Base-by-base conservation (phyloP, 441 rosid genomes). In the Pelargonium fulgidum region DNA sequence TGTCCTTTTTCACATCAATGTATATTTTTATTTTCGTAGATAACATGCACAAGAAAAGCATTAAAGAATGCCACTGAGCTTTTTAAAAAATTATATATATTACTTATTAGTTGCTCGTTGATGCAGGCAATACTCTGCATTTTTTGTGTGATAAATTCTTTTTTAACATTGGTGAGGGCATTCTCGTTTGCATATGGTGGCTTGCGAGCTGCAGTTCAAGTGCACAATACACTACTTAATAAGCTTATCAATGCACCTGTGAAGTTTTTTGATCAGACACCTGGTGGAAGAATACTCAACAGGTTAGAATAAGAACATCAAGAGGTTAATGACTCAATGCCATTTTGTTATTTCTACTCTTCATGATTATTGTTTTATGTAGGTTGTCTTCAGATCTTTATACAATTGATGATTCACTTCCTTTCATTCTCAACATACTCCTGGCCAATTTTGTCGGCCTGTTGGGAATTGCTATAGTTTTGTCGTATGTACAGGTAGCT, bases 171-270 rank as follows among this genome's bases (percentile, higher is more conserved):
- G 81, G 87, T 86, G 83, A 86, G 97, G 80, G 96, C 99, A 56
- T 94, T 94, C 83, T 90, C 94, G 3, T 94, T 94, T 86, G 97
- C 99, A 71, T 91, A 78, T 73, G 99, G 99, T 71, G 97, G 99
- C 72, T 75, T 94, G 75, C 83, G 69, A 75, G 97, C 93, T 70
- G 99, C 99, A 65, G 83, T 85, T 68, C 74, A 74, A 68, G 90
- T 92, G 82, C 99, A 94, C 68, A 74, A 76, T 72, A 82, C 78
- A 29, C 85, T 94, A 68, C 86, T 94, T 64, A 76, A 80, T 73
- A 90, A 81, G 85, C 85, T 94, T 76, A 73, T 94, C 39, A 83
- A 85, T 82, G 92, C 97, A 69, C 97, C 99, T 36, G 82, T 85
- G 75, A 80, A 67, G 75, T 94, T 94, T 82, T 94, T 94, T 86